A percentile compares a stretch with the other conserved stretches of the same genome.
Evolutionary conservation across 768 basidiomycete genomes (phyloP).

Genomic region (Tylopilus sp.): DNA sequence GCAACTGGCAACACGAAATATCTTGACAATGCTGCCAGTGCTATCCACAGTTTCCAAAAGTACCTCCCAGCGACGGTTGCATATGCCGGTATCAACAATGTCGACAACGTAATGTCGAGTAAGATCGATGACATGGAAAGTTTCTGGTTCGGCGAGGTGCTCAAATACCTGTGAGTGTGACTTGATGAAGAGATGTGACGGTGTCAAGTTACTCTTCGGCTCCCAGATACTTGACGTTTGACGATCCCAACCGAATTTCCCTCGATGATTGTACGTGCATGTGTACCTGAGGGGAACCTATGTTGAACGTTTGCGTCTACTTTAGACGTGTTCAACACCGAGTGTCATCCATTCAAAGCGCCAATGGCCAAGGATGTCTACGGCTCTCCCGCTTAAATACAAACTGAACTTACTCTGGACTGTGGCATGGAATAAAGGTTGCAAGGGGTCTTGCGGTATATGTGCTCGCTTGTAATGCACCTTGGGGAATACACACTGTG

Average conservation of each 20-base stretch:
- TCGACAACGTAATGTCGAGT: slow-evolving; percentile 40
- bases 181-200: not conserved
- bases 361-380: slow-evolving; percentile 41
- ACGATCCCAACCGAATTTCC: slow-evolving; percentile 63
- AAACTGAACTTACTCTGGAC: too few relatives aligned
- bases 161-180: slow-evolving; percentile 63
- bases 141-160: slow-evolving; percentile 70
- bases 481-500: not conserved
- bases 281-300: not conserved
- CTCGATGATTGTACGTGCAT: slow-evolving; percentile 53
- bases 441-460: not conserved
- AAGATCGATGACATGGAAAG: slow-evolving; percentile 63
- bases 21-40: slow-evolving; percentile 57
- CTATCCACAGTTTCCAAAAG: slow-evolving; percentile 57
- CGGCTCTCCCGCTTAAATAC: slow-evolving; percentile 22
- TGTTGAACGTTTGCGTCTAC: not conserved
- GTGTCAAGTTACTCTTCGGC: not conserved
- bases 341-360: slow-evolving; percentile 65
- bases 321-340: slow-evolving; percentile 68
- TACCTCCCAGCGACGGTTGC: slow-evolving; percentile 47
- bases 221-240: slow-evolving; percentile 66
- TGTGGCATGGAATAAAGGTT: not conserved
- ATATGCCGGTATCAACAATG: slow-evolving; percentile 57
- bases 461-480: not conserved
- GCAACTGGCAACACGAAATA: slow-evolving; percentile 69